phyloP scores from a whole-genome alignment of 345 rosid genomes.

The Eucalyptus brandiana region DNA sequence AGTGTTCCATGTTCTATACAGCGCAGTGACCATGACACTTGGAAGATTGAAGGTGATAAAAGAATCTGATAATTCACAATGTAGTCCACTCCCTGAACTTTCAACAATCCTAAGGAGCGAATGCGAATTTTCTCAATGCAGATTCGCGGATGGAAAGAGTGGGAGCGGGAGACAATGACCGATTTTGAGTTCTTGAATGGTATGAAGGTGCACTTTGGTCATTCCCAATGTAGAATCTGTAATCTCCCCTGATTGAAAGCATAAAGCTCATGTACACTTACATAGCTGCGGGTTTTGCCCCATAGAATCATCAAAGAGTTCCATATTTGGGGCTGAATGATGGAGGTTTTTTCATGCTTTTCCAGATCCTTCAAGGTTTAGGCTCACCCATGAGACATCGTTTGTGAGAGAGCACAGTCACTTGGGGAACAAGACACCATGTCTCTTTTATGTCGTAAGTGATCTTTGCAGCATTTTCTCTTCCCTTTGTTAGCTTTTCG shows the following conservation, averaged over 20 bases:
- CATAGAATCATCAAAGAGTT: not conserved
- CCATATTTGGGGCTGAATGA: not conserved
- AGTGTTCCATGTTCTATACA: constrained; percentile 74
- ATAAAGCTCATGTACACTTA: not conserved
- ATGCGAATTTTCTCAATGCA: constrained; percentile 5
- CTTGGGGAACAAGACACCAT: constrained; percentile 37
- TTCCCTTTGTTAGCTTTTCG: not conserved
- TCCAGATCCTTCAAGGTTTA: constrained; percentile 66
- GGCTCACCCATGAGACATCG: constrained; percentile 94
- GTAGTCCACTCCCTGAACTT: not conserved
- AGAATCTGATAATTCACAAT: not conserved
- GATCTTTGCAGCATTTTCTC: not conserved
- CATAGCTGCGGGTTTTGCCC: not conserved
- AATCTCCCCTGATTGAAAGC: not conserved
- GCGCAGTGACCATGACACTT: constrained; percentile 76
- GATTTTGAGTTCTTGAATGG: constrained; percentile 28
- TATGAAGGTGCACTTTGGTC: not conserved
- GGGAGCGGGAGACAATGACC: constrained; percentile 44
- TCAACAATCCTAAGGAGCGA: not conserved
- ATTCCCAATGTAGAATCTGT: not conserved
- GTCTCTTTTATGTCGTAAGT: constrained; percentile 59
- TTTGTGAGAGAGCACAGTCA: constrained; percentile 63
- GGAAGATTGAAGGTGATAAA: constrained; percentile 73
- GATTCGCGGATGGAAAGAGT: constrained; percentile 89
- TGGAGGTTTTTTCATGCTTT: not conserved